A percentile compares a stretch with the other conserved stretches of the same genome.
phyloP scores from a whole-genome alignment of 306 rosid genomes.

The Geum urbanum region DNA sequence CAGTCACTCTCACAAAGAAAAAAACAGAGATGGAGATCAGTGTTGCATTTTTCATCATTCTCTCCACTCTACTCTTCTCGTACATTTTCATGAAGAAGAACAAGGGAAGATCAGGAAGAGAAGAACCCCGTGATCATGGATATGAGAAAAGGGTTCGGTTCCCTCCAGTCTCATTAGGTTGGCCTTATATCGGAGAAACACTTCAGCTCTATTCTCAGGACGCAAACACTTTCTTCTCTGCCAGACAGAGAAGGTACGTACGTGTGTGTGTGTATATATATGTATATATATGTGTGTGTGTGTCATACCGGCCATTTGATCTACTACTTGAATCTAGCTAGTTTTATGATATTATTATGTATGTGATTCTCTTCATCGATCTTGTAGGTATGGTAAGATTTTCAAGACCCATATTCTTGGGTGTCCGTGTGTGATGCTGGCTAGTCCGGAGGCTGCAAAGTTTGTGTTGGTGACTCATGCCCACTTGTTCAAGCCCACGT shows the following conservation, averaged over 20 bases:
- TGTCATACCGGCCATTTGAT: no score
- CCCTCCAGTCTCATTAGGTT: constrained; percentile 97
- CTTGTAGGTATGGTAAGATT: constrained; percentile 73
- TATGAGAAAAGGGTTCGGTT: constrained; percentile 36
- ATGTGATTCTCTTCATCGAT: not conserved
- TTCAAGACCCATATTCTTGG: constrained; percentile 86
- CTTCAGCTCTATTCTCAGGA: constrained; percentile 72
- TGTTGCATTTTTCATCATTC: constrained; percentile 12
- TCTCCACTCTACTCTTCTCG: not conserved
- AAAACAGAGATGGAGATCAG: constrained; percentile 33
- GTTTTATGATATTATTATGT: not conserved
- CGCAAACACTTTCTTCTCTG: constrained; percentile 60
- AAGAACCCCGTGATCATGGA: not conserved
- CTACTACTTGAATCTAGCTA: no score
- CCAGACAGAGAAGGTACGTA: constrained; percentile 72
- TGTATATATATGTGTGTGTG: constrained; percentile 7
- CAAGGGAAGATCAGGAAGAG: not conserved
- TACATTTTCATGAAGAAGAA: constrained; percentile 1
- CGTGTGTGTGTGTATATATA: constrained; percentile 32
- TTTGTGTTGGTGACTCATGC: constrained; percentile 77
- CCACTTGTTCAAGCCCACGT: constrained; percentile 79
- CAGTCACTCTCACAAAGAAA: not conserved
- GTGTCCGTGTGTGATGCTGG: constrained; percentile 77
- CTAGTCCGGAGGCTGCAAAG: constrained; percentile 81
- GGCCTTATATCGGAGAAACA: constrained; percentile 91